phyloP scores from a whole-genome alignment of 2,329 filamentous ascomycete species.

The Knufia fluminis region DNA sequence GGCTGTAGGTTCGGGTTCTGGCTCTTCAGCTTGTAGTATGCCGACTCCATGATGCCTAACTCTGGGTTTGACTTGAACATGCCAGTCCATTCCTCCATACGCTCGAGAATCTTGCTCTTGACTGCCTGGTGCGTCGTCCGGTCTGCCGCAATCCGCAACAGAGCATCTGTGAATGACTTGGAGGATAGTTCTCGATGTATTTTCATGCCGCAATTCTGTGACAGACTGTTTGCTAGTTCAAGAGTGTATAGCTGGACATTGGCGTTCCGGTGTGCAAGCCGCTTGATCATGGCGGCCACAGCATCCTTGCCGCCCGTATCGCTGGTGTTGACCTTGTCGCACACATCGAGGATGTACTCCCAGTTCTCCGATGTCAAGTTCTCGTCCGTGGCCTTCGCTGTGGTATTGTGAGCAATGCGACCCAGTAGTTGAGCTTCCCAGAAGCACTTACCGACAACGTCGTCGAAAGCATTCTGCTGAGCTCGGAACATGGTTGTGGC shows the following conservation, averaged over 20 bases:
- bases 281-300: slow-evolving; percentile 82
- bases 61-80: slow-evolving; percentile 88
- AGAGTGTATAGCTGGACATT: slow-evolving; percentile 95
- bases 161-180: slow-evolving; percentile 85
- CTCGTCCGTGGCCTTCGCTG: slow-evolving; percentile 86
- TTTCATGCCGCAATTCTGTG: slow-evolving; percentile 78
- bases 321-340: slow-evolving; percentile 47
- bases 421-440: slow-evolving; percentile 8
- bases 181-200: slow-evolving; percentile 87
- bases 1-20: slow-evolving; percentile 79
- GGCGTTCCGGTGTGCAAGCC: slow-evolving; percentile 84
- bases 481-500: slow-evolving; percentile 45
- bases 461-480: slow-evolving; percentile 61
- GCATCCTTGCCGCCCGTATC: slow-evolving; percentile 57
- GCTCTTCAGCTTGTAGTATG: slow-evolving; percentile 76
- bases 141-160: slow-evolving; percentile 83
- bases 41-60: slow-evolving; percentile 94
- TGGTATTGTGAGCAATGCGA: slow-evolving; percentile 22
- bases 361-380: slow-evolving; percentile 83
- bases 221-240: slow-evolving; percentile 80
- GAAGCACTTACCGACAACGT: slow-evolving; percentile 52
- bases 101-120: slow-evolving; percentile 91
- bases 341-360: slow-evolving; percentile 60
- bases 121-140: slow-evolving; percentile 93
- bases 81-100: slow-evolving; percentile 92